Percentiles rank a stretch among this genome's conserved stretches.
Conservation (phyloP, 2,329 filamentous ascomycete genomes). For the Didymella keratinophila region DNA sequence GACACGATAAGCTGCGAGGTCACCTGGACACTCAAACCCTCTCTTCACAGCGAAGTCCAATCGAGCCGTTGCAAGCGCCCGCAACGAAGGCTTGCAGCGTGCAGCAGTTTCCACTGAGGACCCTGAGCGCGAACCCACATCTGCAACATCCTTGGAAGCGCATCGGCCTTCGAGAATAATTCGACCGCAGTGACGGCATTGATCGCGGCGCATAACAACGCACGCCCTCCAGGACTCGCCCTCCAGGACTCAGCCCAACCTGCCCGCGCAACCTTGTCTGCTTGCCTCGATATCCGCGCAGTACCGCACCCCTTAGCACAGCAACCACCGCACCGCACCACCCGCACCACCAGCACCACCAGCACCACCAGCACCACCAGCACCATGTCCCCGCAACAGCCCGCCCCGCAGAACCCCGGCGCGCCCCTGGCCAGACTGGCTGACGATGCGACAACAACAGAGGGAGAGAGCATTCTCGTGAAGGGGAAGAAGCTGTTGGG, state of each 20-base stretch:
- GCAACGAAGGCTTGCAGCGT: conserved; percentile 1
- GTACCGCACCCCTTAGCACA: neutral
- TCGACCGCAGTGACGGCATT: conserved; percentile 19
- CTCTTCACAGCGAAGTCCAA: neutral
- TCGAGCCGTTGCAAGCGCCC: conserved; percentile 1
- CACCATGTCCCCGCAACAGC: conserved; percentile 16
- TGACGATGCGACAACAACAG: conserved; percentile 19
- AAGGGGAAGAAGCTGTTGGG: conserved; percentile 51
- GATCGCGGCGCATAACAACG: conserved; percentile 11
- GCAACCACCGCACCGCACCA: neutral
- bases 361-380: neutral
- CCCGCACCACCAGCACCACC: conserved; percentile 1
- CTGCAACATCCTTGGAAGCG: conserved; percentile 17
- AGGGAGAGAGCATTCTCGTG: conserved; percentile 37
- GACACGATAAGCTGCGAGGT: neutral
- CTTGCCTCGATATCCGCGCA: neutral
- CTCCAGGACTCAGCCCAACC: neutral
- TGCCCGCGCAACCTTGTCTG: neutral
- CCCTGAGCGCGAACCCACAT: conserved; percentile 17
- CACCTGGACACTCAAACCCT: neutral
- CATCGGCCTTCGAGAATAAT: conserved; percentile 14
- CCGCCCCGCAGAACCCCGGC: conserved; percentile 6
- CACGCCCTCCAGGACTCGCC: neutral
- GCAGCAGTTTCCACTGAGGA: neutral
- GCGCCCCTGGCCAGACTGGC: conserved; percentile 16